These are phyloP conservation scores for Glarea lozoyensis DNA, from an alignment of 495 filamentous ascomycete genomes.

Conservation along the genomic window DNA sequence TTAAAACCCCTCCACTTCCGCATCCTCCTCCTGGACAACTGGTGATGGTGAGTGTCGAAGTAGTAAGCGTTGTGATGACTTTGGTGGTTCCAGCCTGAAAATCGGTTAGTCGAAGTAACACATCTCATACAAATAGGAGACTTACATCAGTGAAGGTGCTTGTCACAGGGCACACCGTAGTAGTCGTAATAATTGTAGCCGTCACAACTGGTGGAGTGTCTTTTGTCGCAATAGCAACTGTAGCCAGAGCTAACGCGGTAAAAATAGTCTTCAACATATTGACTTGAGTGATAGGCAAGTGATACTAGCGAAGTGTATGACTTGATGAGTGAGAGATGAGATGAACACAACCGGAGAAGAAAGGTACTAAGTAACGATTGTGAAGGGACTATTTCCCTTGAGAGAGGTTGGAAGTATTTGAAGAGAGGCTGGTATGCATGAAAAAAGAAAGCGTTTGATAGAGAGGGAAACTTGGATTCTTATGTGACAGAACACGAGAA, in stretches of 20 bases:
- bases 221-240: slow-evolving; percentile 10
- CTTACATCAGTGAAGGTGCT: slow-evolving; percentile 8
- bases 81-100: slow-evolving; percentile 8
- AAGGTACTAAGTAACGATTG: slow-evolving; percentile 24
- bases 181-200: neutral
- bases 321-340: slow-evolving; percentile 8
- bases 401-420: slow-evolving; percentile 12
- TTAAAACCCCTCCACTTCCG: slow-evolving; percentile 2
- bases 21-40: slow-evolving; percentile 9
- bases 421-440: slow-evolving; percentile 18
- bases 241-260: slow-evolving; percentile 22
- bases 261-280: slow-evolving; percentile 22
- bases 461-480: slow-evolving; percentile 11
- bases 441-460: slow-evolving; percentile 9
- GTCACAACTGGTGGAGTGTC: slow-evolving; percentile 1
- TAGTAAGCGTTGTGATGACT: slow-evolving; percentile 12
- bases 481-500: slow-evolving; percentile 4
- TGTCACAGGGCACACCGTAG: slow-evolving; percentile 17
- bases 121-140: neutral
- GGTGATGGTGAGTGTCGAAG: slow-evolving; percentile 17
- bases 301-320: slow-evolving; percentile 11
- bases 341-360: slow-evolving; percentile 10
- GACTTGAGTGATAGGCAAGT: neutral
- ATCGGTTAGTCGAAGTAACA: slow-evolving; percentile 1
- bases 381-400: slow-evolving; percentile 23